Evolutionary conservation across 257 asterid species (phyloP).

Genomic region (Linderniella brevidens): DNA sequence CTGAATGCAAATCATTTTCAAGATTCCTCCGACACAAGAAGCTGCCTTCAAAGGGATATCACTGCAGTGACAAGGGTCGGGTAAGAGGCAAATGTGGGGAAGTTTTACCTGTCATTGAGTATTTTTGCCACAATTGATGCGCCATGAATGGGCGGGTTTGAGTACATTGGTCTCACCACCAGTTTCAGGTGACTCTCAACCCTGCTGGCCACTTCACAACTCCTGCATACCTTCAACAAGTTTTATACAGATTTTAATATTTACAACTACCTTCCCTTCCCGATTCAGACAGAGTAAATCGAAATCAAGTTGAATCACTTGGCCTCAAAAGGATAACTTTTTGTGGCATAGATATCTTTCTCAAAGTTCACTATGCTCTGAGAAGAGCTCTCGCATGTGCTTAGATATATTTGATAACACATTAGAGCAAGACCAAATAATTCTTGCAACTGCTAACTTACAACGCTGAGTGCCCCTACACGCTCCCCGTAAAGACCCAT

Average conservation of each 20-base stretch:
- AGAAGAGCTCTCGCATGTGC: neutral
- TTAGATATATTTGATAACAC: neutral
- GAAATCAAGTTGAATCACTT: no score
- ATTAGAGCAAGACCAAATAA: neutral
- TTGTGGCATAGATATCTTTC: no score
- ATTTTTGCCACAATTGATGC: slow-evolving; percentile 86
- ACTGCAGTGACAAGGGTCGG: neutral
- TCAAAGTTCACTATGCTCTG: no score
- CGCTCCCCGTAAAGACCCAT: slow-evolving; percentile 99
- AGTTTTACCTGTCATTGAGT: slow-evolving; percentile 70
- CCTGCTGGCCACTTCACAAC: slow-evolving; percentile 76
- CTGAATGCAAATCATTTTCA: no score
- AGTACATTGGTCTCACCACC: slow-evolving; percentile 96
- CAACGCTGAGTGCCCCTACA: slow-evolving; percentile 94
- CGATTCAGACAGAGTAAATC: no score
- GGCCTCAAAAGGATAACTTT: no score
- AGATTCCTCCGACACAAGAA: no score
- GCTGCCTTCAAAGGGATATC: no score
- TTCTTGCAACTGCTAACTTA: slow-evolving; percentile 25
- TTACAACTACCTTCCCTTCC: no score
- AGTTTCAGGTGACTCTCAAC: slow-evolving; percentile 95
- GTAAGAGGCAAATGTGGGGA: neutral
- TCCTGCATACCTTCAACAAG: slow-evolving; percentile 66
- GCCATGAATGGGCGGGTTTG: slow-evolving; percentile 94
- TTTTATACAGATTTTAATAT: no score